Percentiles rank a stretch among this genome's conserved stretches.
These are phyloP conservation scores for Amylostereum areolatum DNA, from an alignment of 1,284 basidiomycete genomes.

Conservation along the genomic window DNA sequence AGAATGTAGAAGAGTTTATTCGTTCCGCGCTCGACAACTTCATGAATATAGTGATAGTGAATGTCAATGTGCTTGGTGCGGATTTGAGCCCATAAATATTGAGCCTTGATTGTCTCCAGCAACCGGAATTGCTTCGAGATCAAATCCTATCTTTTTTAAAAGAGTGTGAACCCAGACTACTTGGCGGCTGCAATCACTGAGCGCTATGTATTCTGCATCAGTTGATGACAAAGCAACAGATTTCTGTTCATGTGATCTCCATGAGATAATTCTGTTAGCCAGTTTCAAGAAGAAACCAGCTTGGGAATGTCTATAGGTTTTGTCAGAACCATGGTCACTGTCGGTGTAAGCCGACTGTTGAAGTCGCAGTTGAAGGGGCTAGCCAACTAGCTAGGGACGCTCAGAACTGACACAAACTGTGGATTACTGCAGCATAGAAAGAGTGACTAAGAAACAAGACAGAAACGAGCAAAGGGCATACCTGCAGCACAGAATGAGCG, in stretches of 20 bases:
- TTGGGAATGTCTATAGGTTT: slow-evolving; percentile 11
- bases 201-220: slow-evolving; percentile 28
- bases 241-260: slow-evolving; percentile 21
- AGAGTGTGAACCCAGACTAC: slow-evolving; percentile 18
- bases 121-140: slow-evolving; percentile 12
- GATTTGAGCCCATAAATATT: slow-evolving; percentile 25
- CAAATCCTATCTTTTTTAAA: slow-evolving; percentile 17
- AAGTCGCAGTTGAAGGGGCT: too few relatives aligned
- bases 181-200: slow-evolving; percentile 18
- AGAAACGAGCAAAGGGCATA: too few relatives aligned
- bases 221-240: slow-evolving; percentile 23
- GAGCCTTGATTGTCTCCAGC: slow-evolving; percentile 31
- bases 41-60: slow-evolving; percentile 28
- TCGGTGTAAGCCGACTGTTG: slow-evolving; percentile 12
- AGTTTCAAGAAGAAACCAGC: slow-evolving; percentile 19
- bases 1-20: neutral
- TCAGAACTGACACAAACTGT: too few relatives aligned
- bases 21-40: slow-evolving; percentile 15
- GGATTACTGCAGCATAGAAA: too few relatives aligned
- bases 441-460: too few relatives aligned
- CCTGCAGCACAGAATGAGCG: too few relatives aligned
- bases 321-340: slow-evolving; percentile 22
- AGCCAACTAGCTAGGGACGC: too few relatives aligned
- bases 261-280: slow-evolving; percentile 15
- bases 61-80: slow-evolving; percentile 37